Conservation (phyloP, 371 early-diverging fungal species). For the Lichtheimia ramosa region DNA sequence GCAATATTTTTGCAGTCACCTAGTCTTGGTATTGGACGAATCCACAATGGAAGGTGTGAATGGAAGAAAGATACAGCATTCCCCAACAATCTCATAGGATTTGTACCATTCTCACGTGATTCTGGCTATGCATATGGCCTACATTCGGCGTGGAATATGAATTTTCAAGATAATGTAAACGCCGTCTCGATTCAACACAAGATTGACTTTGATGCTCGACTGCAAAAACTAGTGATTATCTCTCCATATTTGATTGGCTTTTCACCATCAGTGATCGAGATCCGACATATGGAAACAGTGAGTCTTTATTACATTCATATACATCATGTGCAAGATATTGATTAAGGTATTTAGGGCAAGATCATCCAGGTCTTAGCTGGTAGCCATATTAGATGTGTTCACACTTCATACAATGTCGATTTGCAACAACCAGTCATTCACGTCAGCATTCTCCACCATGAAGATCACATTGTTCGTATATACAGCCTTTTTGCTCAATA, state of each 20-base stretch:
- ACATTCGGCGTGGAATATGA: slow-evolving; percentile 7
- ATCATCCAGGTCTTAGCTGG: slow-evolving; percentile 17
- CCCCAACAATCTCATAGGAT: not conserved
- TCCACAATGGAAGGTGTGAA: not conserved
- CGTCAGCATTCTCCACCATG: slow-evolving; percentile 16
- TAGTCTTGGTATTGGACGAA: slow-evolving; percentile 7
- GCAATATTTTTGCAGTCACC: slow-evolving; percentile 11
- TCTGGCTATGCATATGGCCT: slow-evolving; percentile 4
- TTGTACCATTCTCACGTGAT: slow-evolving; percentile 13
- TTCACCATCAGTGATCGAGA: slow-evolving; percentile 32
- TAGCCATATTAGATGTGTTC: slow-evolving; percentile 14
- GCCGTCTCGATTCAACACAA: not conserved
- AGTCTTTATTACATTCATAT: slow-evolving; percentile 3
- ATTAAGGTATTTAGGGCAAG: slow-evolving; percentile 6
- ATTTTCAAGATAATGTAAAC: not conserved
- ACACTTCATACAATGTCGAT: slow-evolving; percentile 7
- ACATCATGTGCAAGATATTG: not conserved
- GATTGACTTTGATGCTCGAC: slow-evolving; percentile 29
- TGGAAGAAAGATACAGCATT: not conserved
- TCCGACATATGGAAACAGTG: slow-evolving; percentile 39
- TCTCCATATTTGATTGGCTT: slow-evolving; percentile 40
- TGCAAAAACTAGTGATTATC: slow-evolving; percentile 14
- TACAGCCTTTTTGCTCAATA: slow-evolving; percentile 11
- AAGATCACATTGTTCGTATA: slow-evolving; percentile 18
- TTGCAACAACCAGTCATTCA: slow-evolving; percentile 7